Evolutionary conservation across 495 filamentous ascomycete genomes (phyloP), one percentile per base, ranked within the genome.

Genomic region (Penicillium nucicola): DNA sequence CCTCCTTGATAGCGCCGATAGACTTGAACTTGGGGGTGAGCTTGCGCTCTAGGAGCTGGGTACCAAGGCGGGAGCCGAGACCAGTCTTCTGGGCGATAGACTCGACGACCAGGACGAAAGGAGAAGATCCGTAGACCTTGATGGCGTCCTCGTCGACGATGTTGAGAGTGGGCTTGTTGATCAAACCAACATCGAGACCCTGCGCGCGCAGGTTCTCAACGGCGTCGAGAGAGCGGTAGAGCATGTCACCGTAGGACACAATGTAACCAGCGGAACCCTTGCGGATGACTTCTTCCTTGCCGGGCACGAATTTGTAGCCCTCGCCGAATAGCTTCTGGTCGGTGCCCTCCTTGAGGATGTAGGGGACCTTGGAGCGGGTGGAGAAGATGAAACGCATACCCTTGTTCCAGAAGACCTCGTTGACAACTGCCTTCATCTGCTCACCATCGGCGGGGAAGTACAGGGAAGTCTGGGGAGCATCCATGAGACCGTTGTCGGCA

Each of bases 361-460:
- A 72, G 6, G 69, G 69, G 4, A 69, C 60, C 60, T 72, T 72
- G 56, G 69, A 55, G 37, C 69, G 67, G 22, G 69, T 72, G 36
- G 69, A 72, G 62, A 72, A 72, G 52, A 72, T 59, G 52, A 72
- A 72, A 0, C 69, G 67, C 55, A 72, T 44, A 18, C 67, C 64
- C 41, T 59, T 50, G 14, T 67, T 50, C 59, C 65, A 72, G 58
- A 72, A 72, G 47, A 72, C 63, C 43, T 66, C 56, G 22, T 56
- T 58, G 18, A 72, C 63, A 9, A 72, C 67, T n/a, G 67, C 67
- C 55, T 68, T 70, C 69, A 72, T 72, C 57, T 72, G 69, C 56
- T 72, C 69, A 30, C 69, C 69, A 33, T 72, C 69, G 18, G 69
- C 69, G 3, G 69, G 69, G 65, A 72, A 72, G 49, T 70, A 72